These are phyloP conservation scores for Microascus cirrosus DNA, from an alignment of 2,329 filamentous ascomycete genomes.

Conservation along the genomic window DNA sequence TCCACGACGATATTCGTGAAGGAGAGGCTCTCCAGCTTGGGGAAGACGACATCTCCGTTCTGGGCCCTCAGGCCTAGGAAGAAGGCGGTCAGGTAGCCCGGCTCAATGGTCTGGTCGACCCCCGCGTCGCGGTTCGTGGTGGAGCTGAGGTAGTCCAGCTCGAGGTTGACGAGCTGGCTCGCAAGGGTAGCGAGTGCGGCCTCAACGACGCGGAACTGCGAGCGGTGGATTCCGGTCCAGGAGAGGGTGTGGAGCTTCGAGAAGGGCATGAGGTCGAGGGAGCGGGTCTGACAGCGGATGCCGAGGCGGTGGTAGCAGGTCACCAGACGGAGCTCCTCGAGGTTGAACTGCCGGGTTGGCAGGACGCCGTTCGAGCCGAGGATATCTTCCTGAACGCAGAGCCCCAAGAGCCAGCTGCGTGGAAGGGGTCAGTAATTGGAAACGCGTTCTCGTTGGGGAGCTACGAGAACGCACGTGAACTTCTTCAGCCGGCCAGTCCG, in stretches of 20 bases:
- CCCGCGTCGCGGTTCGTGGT: background rate
- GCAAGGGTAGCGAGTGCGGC: background rate
- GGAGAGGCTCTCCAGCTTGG: background rate
- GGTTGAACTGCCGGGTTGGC: background rate
- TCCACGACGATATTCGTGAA: background rate
- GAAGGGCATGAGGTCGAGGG: constrained; percentile 1
- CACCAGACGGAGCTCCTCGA: constrained; percentile 1
- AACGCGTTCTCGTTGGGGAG: too few species aligned
- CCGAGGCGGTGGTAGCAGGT: constrained; percentile 2
- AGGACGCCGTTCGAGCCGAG: background rate
- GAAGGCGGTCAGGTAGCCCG: background rate
- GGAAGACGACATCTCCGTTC: background rate
- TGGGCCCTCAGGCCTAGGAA: background rate
- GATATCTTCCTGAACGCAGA: background rate
- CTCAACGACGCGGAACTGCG: background rate
- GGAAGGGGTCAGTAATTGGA: too few species aligned
- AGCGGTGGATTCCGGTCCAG: constrained; percentile 2
- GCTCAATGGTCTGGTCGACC: background rate
- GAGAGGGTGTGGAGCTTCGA: background rate
- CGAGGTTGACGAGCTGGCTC: background rate
- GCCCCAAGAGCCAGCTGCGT: background rate
- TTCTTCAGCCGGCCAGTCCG: background rate
- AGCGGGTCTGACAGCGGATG: background rate
- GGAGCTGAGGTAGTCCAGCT: background rate
- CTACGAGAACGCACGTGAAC: background rate